Conservation (phyloP, 495 filamentous ascomycete species). For the Aspergillus hancockii region DNA sequence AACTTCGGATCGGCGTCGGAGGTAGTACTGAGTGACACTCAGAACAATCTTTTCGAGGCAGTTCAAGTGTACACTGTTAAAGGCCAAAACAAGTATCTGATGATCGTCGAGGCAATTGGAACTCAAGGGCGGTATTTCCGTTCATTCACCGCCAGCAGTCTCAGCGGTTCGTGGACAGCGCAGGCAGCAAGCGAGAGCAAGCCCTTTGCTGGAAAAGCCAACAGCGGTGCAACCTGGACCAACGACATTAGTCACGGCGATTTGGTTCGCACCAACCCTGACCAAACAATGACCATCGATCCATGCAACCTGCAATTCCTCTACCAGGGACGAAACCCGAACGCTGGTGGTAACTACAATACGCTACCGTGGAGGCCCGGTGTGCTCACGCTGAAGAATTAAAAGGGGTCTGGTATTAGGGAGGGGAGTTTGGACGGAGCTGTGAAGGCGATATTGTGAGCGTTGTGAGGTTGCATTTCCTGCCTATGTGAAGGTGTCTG, state of each 20-base stretch:
- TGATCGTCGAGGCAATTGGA: slow-evolving; percentile 65
- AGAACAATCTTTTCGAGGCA: slow-evolving; percentile 61
- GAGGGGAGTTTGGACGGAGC: too few species aligned
- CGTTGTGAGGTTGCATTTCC: too few species aligned
- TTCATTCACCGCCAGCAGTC: slow-evolving; percentile 57
- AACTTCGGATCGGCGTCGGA: slow-evolving; percentile 53
- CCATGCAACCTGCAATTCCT: slow-evolving; percentile 60
- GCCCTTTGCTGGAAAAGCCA: slow-evolving; percentile 63
- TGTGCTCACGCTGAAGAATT: slow-evolving; percentile 45
- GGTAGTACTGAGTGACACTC: slow-evolving; percentile 51
- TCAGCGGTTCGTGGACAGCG: slow-evolving; percentile 54
- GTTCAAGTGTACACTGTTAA: slow-evolving; percentile 62
- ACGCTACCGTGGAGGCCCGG: slow-evolving; percentile 52
- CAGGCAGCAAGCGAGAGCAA: slow-evolving; percentile 51
- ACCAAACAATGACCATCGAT: slow-evolving; percentile 59
- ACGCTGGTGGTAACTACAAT: slow-evolving; percentile 37
- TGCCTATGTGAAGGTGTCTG: too few species aligned
- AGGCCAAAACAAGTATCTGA: slow-evolving; percentile 55
- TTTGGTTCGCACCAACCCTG: slow-evolving; percentile 51
- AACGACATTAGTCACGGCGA: slow-evolving; percentile 66
- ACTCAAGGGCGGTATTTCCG: slow-evolving; percentile 62
- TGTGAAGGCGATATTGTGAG: too few species aligned
- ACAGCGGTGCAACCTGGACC: slow-evolving; percentile 63
- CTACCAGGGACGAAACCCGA: slow-evolving; percentile 53
- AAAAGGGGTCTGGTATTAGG: background rate